Percentiles rank a stretch among this genome's conserved stretches.
Conservation (phyloP, 345 rosid genomes). For the Triadica sebifera region DNA sequence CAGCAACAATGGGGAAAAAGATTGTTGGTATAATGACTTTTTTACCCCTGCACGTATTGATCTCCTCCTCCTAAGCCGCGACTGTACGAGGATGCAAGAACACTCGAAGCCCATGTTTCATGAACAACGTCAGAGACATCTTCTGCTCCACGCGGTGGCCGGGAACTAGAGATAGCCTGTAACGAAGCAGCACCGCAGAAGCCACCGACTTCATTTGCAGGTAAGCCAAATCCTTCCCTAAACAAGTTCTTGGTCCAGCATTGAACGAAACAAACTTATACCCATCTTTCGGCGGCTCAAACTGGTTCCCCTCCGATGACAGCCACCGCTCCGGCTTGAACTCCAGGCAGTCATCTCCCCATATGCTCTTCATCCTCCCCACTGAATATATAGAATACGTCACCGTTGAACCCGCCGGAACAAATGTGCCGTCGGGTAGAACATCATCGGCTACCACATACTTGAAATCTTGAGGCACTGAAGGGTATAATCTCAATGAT, state of each 20-base stretch:
- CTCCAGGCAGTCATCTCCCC: constrained; percentile 88
- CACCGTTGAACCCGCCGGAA: constrained; percentile 83
- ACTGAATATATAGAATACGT: constrained; percentile 84
- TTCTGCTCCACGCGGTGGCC: constrained; percentile 89
- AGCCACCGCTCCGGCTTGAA: constrained; percentile 87
- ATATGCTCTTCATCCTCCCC: constrained; percentile 83
- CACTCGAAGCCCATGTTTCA: constrained; percentile 80
- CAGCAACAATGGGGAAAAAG: not conserved
- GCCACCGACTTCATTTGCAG: constrained; percentile 89
- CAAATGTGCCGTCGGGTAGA: constrained; percentile 68
- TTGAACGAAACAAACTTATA: constrained; percentile 86
- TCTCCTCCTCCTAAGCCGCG: not conserved
- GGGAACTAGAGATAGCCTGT: constrained; percentile 59
- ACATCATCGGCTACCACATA: constrained; percentile 68
- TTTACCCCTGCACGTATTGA: not conserved
- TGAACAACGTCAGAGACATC: constrained; percentile 89
- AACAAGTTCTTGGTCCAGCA: constrained; percentile 90
- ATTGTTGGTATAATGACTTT: not conserved
- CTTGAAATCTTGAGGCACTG: constrained; percentile 86
- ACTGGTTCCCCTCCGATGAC: constrained; percentile 48
- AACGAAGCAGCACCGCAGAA: constrained; percentile 79
- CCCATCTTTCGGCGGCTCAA: constrained; percentile 71
- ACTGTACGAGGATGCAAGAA: constrained; percentile 68
- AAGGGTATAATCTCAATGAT: constrained; percentile 85
- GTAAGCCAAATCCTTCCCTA: constrained; percentile 92